These are phyloP conservation scores for Lichina pygmaea DNA, from an alignment of 495 filamentous ascomycete species.

Conservation along the genomic window DNA sequence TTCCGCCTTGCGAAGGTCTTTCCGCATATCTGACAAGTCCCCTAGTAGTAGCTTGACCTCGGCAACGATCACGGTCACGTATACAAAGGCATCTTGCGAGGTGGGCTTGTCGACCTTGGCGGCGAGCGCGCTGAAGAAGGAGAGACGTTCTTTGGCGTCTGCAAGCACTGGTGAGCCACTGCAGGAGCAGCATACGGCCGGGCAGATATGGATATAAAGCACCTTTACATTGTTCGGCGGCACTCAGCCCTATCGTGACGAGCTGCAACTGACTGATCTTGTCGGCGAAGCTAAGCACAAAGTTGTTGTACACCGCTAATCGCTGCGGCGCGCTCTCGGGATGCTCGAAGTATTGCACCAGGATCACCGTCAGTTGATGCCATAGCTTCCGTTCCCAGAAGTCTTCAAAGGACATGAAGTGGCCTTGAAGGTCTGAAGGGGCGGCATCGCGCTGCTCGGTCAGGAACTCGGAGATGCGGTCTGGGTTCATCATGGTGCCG, in stretches of 20 bases:
- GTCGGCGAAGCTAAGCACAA: constrained; percentile 85
- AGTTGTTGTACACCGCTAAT: constrained; percentile 72
- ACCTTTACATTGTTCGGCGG: constrained; percentile 74
- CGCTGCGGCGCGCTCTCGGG: constrained; percentile 59
- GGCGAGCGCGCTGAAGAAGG: constrained; percentile 61
- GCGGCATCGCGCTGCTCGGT: constrained; percentile 59
- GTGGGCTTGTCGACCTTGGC: constrained; percentile 75
- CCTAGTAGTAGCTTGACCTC: constrained; percentile 56
- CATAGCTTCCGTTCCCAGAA: constrained; percentile 96
- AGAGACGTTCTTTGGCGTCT: constrained; percentile 74
- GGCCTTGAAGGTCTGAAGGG: constrained; percentile 62
- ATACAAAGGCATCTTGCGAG: constrained; percentile 91
- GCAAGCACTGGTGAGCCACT: background rate
- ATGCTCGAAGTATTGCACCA: constrained; percentile 72
- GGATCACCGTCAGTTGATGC: constrained; percentile 85
- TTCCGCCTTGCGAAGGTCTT: constrained; percentile 70
- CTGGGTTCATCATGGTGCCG: constrained; percentile 34
- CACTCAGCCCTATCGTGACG: constrained; percentile 63
- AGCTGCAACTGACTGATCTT: constrained; percentile 98
- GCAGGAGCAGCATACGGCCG: background rate
- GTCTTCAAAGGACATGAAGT: constrained; percentile 84
- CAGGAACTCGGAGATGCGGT: constrained; percentile 80
- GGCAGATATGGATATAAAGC: constrained; percentile 1
- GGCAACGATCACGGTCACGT: constrained; percentile 74
- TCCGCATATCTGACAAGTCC: constrained; percentile 49